These are phyloP conservation scores for Hericium erinaceus DNA, from an alignment of 768 basidiomycete genomes.

Conservation along the genomic window DNA sequence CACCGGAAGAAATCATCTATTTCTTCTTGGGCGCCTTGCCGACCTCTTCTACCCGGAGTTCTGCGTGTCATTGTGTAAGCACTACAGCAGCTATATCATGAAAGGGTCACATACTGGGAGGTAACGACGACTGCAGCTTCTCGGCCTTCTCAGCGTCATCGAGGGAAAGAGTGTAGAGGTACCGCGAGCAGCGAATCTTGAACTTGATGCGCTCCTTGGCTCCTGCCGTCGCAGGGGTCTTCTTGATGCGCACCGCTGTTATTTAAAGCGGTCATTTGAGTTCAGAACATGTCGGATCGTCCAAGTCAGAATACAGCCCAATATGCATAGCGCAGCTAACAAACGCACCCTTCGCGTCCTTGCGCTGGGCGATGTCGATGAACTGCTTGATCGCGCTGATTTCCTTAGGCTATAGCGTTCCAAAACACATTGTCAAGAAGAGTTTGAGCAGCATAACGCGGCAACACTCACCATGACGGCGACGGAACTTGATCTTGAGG, in stretches of 20 bases:
- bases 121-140: constrained; percentile 90
- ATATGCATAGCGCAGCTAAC: background rate
- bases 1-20: constrained; percentile 28
- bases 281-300: too few species aligned
- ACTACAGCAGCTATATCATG: background rate
- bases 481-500: background rate
- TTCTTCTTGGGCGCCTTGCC: constrained; percentile 64
- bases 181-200: constrained; percentile 95
- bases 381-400: constrained; percentile 98
- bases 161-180: constrained; percentile 94
- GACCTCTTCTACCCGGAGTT: constrained; percentile 64
- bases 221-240: constrained; percentile 59
- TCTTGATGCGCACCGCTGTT: constrained; percentile 96
- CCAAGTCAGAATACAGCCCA: background rate
- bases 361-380: constrained; percentile 93
- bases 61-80: constrained; percentile 26
- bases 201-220: constrained; percentile 89
- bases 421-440: background rate
- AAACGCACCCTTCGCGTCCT: constrained; percentile 89
- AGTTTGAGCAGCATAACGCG: background rate
- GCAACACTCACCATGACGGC: background rate
- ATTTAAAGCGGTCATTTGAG: constrained; percentile 2
- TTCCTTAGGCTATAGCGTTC: constrained; percentile 74
- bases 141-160: constrained; percentile 98
- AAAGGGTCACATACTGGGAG: constrained; percentile 63